A percentile compares a stretch with the other conserved stretches of the same genome.
Evolutionary conservation across 768 basidiomycete genomes (phyloP).

Genomic region (Boletus edulis): DNA sequence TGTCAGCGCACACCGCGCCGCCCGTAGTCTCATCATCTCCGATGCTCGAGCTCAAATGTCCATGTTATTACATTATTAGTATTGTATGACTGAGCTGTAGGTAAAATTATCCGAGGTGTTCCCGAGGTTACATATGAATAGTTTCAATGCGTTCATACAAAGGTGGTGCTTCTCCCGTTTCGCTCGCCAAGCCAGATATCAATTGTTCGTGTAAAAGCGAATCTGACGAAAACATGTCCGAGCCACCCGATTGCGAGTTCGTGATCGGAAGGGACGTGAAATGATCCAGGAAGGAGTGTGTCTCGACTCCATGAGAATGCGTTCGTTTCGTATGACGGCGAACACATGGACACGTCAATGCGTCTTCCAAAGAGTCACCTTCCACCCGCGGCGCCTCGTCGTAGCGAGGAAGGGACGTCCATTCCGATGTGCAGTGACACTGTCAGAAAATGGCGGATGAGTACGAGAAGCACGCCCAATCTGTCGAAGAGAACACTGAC

Average conservation of each 20-base stretch:
- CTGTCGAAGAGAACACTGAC: slow-evolving; percentile 42
- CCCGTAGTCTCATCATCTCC: no score
- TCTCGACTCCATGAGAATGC: background rate
- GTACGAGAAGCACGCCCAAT: background rate
- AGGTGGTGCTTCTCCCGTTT: slow-evolving; percentile 85
- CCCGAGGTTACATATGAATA: background rate
- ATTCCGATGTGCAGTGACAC: slow-evolving; percentile 83
- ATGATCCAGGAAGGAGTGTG: slow-evolving; percentile 19
- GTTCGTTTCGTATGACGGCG: slow-evolving; percentile 13
- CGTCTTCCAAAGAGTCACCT: slow-evolving; percentile 2
- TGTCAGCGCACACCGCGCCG: no score
- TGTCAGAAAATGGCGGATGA: slow-evolving; percentile 24
- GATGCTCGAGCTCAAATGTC: no score
- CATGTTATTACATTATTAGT: no score
- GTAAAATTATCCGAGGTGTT: background rate
- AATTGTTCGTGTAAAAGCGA: slow-evolving; percentile 71
- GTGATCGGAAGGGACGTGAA: slow-evolving; percentile 33
- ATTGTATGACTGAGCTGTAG: no score
- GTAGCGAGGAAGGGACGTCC: slow-evolving; percentile 78
- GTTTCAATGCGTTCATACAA: slow-evolving; percentile 12
- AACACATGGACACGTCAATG: slow-evolving; percentile 44
- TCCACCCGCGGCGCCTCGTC: slow-evolving; percentile 34
- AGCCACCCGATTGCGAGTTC: slow-evolving; percentile 27
- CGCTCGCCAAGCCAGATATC: slow-evolving; percentile 78
- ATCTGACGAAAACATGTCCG: slow-evolving; percentile 19